Evolutionary conservation across 352 stramenopile species (phyloP).

Genomic region (Pythium sp.): DNA sequence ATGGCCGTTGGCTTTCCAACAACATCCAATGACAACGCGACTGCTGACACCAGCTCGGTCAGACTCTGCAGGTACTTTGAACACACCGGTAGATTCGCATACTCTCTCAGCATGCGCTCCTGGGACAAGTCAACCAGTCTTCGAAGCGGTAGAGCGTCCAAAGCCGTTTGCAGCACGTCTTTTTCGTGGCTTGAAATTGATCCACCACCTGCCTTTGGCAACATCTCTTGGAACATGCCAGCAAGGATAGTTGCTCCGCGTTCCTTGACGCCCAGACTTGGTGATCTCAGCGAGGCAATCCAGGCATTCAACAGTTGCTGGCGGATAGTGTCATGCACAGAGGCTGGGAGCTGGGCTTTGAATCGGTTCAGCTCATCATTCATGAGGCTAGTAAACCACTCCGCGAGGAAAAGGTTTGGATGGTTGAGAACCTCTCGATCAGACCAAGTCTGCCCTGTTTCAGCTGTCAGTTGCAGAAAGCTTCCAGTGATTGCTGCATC

Average conservation of each 20-base stretch:
- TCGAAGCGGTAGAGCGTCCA: conserved; percentile 59
- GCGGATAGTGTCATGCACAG: conserved; percentile 49
- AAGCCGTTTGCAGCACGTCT: conserved; percentile 29
- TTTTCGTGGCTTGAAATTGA: conserved; percentile 24
- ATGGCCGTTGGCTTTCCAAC: conserved; percentile 46
- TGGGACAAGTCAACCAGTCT: conserved; percentile 71
- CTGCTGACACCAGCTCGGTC: conserved; percentile 74
- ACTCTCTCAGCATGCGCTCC: conserved; percentile 76
- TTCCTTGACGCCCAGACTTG: conserved; percentile 85
- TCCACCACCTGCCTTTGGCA: conserved; percentile 36
- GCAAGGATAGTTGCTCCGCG: conserved; percentile 74
- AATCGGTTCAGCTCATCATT: conserved; percentile 52
- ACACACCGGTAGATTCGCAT: conserved; percentile 68
- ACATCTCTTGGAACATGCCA: conserved; percentile 74
- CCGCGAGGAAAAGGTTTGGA: conserved; percentile 82
- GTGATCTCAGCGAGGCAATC: conserved; percentile 79
- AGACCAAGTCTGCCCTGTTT: conserved; percentile 69
- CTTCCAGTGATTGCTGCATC: conserved; percentile 67
- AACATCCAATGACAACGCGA: conserved; percentile 53
- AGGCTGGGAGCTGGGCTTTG: conserved; percentile 36
- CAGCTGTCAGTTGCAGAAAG: conserved; percentile 68
- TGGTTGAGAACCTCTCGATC: conserved; percentile 81
- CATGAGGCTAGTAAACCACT: conserved; percentile 82
- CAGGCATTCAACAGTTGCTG: conserved; percentile 77
- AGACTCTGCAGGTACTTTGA: conserved; percentile 87